phyloP scores from a whole-genome alignment of 1,284 basidiomycete genomes.

The Trametes pubescens region DNA sequence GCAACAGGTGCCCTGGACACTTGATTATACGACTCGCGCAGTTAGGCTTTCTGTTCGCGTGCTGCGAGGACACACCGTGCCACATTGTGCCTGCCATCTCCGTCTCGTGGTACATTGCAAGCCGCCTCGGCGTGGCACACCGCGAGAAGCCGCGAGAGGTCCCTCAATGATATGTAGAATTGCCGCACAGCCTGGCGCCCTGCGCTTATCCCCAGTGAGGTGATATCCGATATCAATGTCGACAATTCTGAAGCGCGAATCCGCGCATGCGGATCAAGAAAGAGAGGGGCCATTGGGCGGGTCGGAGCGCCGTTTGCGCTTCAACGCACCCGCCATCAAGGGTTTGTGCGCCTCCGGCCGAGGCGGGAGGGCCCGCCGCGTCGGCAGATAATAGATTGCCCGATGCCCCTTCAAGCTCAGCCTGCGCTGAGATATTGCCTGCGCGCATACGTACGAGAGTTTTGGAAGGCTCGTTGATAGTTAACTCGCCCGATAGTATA shows the following conservation, averaged over 20 bases:
- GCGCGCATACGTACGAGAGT: not conserved
- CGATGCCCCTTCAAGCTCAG: not conserved
- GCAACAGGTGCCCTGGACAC: too few relatives aligned
- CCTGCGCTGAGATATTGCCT: not conserved
- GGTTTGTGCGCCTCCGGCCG: not conserved
- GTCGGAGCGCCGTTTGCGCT: not conserved
- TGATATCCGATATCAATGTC: constrained; percentile 14
- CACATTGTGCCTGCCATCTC: too few relatives aligned
- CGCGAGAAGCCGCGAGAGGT: not conserved
- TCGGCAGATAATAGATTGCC: not conserved
- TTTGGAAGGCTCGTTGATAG: too few relatives aligned
- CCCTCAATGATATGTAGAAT: not conserved
- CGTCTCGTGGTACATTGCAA: too few relatives aligned
- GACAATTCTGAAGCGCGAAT: constrained; percentile 7
- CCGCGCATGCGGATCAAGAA: constrained; percentile 11
- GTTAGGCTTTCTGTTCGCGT: not conserved
- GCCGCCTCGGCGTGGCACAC: not conserved
- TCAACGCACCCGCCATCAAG: not conserved
- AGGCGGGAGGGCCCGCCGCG: not conserved
- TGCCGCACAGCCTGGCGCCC: too few relatives aligned
- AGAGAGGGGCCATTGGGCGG: not conserved
- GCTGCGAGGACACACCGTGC: too few relatives aligned
- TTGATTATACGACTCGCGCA: too few relatives aligned
- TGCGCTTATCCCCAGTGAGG: not conserved
- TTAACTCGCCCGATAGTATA: too few relatives aligned